Conservation (phyloP, 345 rosid species). For the Streptanthus diversifolius region DNA sequence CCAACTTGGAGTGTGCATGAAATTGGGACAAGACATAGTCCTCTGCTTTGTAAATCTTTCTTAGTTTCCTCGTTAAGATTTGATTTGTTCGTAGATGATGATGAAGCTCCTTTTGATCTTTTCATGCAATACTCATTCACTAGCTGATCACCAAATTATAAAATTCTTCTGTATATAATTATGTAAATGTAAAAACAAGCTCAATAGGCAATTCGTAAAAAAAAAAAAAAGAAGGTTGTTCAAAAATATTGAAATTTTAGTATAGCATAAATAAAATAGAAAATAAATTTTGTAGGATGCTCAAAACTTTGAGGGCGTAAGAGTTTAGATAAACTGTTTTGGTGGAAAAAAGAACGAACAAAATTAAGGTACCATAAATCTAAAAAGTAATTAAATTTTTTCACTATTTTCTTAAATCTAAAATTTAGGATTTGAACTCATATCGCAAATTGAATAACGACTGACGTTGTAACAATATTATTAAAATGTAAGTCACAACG, state of each 20-base stretch:
- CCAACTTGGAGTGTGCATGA: slow-evolving; percentile 66
- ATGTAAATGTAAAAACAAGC: not conserved
- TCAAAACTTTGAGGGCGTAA: too few relatives aligned
- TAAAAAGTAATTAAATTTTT: too few relatives aligned
- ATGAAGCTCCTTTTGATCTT: slow-evolving; percentile 40
- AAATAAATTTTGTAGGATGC: not conserved
- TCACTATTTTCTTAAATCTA: too few relatives aligned
- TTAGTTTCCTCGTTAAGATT: slow-evolving; percentile 32
- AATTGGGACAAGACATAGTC: slow-evolving; percentile 76
- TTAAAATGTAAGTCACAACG: too few relatives aligned
- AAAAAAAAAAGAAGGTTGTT: not conserved
- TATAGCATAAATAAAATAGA: not conserved
- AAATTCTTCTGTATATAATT: not conserved
- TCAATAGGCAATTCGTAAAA: not conserved
- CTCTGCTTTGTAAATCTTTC: slow-evolving; percentile 69
- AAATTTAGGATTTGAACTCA: too few relatives aligned
- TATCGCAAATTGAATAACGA: too few relatives aligned
- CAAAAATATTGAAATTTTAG: not conserved
- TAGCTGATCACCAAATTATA: slow-evolving; percentile 38
- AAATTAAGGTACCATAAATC: not conserved
- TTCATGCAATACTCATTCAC: slow-evolving; percentile 51
- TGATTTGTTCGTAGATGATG: slow-evolving; percentile 21
- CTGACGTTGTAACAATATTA: too few relatives aligned
- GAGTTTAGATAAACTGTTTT: too few relatives aligned
- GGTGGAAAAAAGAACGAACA: not conserved